Conservation (phyloP, 1,139 yeast genomes). For the Saccharomyces hybrid region DNA sequence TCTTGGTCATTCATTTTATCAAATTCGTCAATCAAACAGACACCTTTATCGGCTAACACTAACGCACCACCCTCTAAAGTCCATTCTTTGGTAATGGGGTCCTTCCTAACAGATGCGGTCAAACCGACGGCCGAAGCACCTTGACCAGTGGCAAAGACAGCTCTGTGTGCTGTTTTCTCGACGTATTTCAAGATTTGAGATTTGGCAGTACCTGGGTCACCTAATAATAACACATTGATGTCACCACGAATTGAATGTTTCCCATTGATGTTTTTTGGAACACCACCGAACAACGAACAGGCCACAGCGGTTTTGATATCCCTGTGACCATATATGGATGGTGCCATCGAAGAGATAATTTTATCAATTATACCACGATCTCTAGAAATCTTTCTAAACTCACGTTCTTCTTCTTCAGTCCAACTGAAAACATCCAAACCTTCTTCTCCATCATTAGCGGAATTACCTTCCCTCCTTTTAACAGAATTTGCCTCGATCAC, state of each 20-base stretch:
- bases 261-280: conserved; percentile 85
- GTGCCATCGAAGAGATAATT: conserved; percentile 87
- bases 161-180: conserved; percentile 91
- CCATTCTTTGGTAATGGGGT: conserved; percentile 95
- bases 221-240: conserved; percentile 80
- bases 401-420: conserved; percentile 88
- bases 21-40: conserved; percentile 93
- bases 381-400: conserved; percentile 67
- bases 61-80: conserved; percentile 97
- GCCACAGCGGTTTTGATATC: conserved; percentile 95
- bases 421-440: conserved; percentile 57
- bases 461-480: conserved; percentile 57
- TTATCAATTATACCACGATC: conserved; percentile 78
- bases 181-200: conserved; percentile 92
- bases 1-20: conserved; percentile 99
- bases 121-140: conserved; percentile 99
- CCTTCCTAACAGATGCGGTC: conserved; percentile 93
- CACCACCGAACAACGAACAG: conserved; percentile 91
- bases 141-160: conserved; percentile 97
- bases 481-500: conserved; percentile 87
- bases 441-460: conserved; percentile 32
- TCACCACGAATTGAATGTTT: conserved; percentile 97
- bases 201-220: conserved; percentile 99
- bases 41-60: conserved; percentile 94
- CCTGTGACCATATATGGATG: conserved; percentile 91